Conservation (phyloP, 306 rosid species). For the Casuarina cunninghamiana region DNA sequence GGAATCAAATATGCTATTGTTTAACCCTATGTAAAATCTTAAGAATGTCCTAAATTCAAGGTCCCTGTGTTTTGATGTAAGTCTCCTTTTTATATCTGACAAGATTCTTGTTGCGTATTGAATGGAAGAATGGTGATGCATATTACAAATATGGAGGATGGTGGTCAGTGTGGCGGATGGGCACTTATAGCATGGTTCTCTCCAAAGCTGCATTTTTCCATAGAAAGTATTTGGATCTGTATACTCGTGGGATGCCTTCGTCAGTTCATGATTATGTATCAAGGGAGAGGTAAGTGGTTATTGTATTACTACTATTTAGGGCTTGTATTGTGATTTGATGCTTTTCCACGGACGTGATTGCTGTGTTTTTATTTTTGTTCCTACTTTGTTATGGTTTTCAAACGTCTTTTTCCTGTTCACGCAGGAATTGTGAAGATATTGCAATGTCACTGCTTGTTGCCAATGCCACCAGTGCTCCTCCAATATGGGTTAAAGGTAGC, state of each 20-base stretch:
- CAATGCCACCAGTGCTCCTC: conserved; percentile 54
- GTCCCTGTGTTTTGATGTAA: not conserved
- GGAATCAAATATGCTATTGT: not conserved
- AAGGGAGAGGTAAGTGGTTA: conserved; percentile 39
- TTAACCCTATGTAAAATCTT: not conserved
- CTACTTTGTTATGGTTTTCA: conserved; percentile 7
- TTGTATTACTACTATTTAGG: conserved; percentile 6
- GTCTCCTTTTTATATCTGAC: conserved; percentile 29
- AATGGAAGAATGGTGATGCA: conserved; percentile 45
- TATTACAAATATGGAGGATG: conserved; percentile 60
- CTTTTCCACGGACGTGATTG: not conserved
- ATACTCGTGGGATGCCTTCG: conserved; percentile 37
- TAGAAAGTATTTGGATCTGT: conserved; percentile 54
- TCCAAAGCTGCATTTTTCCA: conserved; percentile 68
- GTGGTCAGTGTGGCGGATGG: conserved; percentile 75
- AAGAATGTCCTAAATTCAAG: not conserved
- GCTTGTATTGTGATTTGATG: conserved; percentile 15
- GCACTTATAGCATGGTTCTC: conserved; percentile 63
- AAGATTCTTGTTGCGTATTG: conserved; percentile 19
- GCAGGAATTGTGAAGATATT: conserved; percentile 61
- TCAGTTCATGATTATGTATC: conserved; percentile 50
- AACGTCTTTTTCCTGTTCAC: not conserved
- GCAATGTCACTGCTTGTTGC: conserved; percentile 63
- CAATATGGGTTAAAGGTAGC: conserved; percentile 63
- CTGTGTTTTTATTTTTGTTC: not conserved